Conservation (phyloP, 768 basidiomycete species). For the Cystobasidium tubakii region DNA sequence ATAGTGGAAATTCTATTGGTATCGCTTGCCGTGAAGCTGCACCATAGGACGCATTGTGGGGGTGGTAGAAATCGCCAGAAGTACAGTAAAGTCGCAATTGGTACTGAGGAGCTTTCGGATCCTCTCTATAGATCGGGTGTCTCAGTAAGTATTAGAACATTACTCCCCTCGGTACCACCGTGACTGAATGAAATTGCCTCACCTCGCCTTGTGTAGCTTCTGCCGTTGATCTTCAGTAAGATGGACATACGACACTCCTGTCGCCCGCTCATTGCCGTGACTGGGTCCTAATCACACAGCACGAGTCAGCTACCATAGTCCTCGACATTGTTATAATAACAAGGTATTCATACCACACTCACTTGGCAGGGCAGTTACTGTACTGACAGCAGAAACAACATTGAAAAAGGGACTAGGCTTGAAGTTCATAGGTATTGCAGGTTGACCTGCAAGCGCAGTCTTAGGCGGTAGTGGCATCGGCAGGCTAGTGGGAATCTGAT, state of each 20-base stretch:
- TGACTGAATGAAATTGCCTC: constrained; percentile 40
- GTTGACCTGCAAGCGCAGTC: not conserved
- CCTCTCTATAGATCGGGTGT: constrained; percentile 34
- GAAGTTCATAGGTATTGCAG: constrained; percentile 41
- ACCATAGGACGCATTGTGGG: constrained; percentile 53
- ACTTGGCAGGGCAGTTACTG: constrained; percentile 9
- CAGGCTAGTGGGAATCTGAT: not conserved
- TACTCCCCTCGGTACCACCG: no score
- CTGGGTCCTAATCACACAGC: no score
- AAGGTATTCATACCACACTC: not conserved
- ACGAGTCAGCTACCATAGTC: no score
- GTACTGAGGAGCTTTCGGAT: constrained; percentile 57
- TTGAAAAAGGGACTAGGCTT: constrained; percentile 43
- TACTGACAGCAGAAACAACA: constrained; percentile 38
- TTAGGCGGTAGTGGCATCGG: not conserved
- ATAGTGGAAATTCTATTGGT: constrained; percentile 82
- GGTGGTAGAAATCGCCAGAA: constrained; percentile 64
- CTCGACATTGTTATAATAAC: no score
- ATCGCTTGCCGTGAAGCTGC: constrained; percentile 53
- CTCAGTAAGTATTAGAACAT: no score
- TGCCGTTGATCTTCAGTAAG: constrained; percentile 61
- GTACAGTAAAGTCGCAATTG: constrained; percentile 86
- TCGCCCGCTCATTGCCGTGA: constrained; percentile 58
- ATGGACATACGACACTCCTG: constrained; percentile 60
- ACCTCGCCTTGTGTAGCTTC: constrained; percentile 61